Percentiles rank a stretch among this genome's conserved stretches.
phyloP scores from a whole-genome alignment of 1,284 basidiomycete species.

The Polyporus tsugae region DNA sequence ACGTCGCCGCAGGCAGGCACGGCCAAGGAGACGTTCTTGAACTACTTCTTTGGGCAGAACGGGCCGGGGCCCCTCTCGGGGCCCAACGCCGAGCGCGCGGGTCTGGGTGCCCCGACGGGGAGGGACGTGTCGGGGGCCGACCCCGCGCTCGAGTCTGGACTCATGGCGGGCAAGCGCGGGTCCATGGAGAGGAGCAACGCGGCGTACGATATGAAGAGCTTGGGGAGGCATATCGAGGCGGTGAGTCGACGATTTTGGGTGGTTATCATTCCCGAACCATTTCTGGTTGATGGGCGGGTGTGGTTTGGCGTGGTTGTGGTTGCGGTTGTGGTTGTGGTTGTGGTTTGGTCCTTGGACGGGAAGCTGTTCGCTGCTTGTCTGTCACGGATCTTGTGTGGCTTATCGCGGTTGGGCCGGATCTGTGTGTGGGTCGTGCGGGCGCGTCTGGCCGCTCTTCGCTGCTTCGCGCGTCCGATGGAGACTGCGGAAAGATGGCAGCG shows the following conservation, averaged over 20 bases:
- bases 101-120: slow-evolving; percentile 45
- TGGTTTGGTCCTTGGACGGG: neutral
- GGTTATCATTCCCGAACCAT: neutral
- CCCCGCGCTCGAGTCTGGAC: slow-evolving; percentile 56
- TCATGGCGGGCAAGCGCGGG: slow-evolving; percentile 70
- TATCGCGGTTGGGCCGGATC: neutral
- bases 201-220: slow-evolving; percentile 98
- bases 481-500: neutral
- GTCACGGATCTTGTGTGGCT: neutral
- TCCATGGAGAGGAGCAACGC: slow-evolving; percentile 79
- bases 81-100: slow-evolving; percentile 51
- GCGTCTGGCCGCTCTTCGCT: neutral
- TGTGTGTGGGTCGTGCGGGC: neutral
- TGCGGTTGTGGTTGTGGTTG: neutral
- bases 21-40: slow-evolving; percentile 90
- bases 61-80: slow-evolving; percentile 71
- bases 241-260: slow-evolving; percentile 56
- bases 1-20: slow-evolving; percentile 41
- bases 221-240: slow-evolving; percentile 95
- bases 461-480: neutral
- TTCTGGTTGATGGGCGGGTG: neutral
- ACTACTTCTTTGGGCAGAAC: slow-evolving; percentile 94
- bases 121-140: slow-evolving; percentile 67
- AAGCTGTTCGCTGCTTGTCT: neutral
- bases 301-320: neutral